Evolutionary conservation across 2,329 filamentous ascomycete genomes (phyloP), one percentile per base, ranked within the genome.

Genomic region (Triangularia setosa): DNA sequence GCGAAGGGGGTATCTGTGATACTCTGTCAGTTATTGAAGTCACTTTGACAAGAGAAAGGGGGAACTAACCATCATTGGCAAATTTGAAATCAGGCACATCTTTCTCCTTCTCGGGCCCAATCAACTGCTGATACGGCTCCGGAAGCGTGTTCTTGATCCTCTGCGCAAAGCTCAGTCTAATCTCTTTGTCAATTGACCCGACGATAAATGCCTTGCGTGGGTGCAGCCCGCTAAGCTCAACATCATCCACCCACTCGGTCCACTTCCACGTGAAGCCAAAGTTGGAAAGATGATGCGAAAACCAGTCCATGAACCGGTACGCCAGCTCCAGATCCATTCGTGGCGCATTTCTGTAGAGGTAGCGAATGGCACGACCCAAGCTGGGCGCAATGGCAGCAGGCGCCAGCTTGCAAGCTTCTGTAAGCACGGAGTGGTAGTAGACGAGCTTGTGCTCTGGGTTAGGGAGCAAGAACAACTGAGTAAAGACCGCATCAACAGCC

Each of bases 201-300:
- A 89, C 83, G 69, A 99, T 95, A 78, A 99, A 97, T 30, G 94
- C 92, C 79, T 97, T 97, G 79, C 89, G 90, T 1, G 95, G 93
- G 74, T 97, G 87, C 33, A 95, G 79, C 65, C 89, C 82, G 0
- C 91, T 85, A 25, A 96, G 83, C 53, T 87, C 83, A 16, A 97
- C 87, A 74, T 98, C 93, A 16, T 93, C 92, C 57, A 91, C 84
- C 95, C 95, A 99, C 79, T 99, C 95, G 16, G 90, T 89, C 95
- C 95, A 99, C 78, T 98, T 98, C 95, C 95, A 99, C 9, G 95
- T 95, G 75, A 98, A 99, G 61, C 96, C 95, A 75, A 99, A 99
- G 79, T 99, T 99, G 79, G 93, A 97, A 69, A 99, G 80, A 79
- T 99, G 95, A 76, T 99, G 95, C 18, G 94, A 87, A 74, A 99